These are phyloP conservation scores for Papiliotrema flavescens DNA, from an alignment of 1,284 basidiomycete species.

Conservation along the genomic window DNA sequence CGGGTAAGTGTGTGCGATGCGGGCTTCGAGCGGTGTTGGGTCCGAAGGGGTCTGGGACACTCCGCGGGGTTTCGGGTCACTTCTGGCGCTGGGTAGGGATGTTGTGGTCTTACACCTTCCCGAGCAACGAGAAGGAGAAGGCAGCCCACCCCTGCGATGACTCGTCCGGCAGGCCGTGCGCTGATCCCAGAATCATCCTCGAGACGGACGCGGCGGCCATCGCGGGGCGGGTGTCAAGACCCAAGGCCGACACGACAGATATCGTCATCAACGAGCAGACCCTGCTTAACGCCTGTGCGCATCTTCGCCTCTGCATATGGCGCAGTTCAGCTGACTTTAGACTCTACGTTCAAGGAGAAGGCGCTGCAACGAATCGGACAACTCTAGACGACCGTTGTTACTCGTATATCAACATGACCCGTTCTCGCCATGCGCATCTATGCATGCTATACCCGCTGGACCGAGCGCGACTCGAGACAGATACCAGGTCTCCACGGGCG, in stretches of 20 bases:
- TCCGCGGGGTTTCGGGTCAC: no score
- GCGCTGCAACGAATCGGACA: slow-evolving; percentile 63
- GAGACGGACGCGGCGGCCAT: slow-evolving; percentile 96
- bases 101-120: no score
- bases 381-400: slow-evolving; percentile 38
- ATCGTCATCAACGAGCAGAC: slow-evolving; percentile 99
- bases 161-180: no score
- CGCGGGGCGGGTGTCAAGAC: slow-evolving; percentile 87
- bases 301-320: not conserved
- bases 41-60: no score
- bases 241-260: slow-evolving; percentile 88
- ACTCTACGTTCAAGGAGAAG: slow-evolving; percentile 82
- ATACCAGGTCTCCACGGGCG: no score
- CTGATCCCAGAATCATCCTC: slow-evolving; percentile 73
- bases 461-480: no score
- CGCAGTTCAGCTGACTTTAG: slow-evolving; percentile 17
- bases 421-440: no score
- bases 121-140: no score
- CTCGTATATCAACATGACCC: not conserved
- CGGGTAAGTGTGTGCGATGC: slow-evolving; percentile 76
- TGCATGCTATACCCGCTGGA: no score
- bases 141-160: no score
- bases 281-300: slow-evolving; percentile 70
- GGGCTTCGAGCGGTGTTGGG: no score
- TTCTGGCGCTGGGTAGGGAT: no score